Evolutionary conservation across 306 rosid genomes (phyloP).

Genomic region (Malus asiatica): DNA sequence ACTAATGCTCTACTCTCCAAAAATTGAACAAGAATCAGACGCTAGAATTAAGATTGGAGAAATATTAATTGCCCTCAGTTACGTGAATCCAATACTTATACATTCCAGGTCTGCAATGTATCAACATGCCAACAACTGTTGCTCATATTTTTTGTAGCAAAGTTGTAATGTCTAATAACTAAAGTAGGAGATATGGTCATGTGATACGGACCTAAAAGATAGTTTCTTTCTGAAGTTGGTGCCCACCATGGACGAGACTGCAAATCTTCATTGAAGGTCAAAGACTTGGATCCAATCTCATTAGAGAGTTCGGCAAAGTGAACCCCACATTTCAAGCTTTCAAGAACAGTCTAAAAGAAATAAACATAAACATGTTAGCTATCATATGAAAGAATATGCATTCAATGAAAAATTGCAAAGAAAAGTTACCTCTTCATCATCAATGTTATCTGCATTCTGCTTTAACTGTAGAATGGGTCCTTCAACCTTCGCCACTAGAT

Average conservation of each 20-base stretch:
- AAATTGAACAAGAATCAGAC: too few relatives aligned
- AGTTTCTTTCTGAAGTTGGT: conserved; percentile 77
- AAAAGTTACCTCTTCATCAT: conserved; percentile 71
- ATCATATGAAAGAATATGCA: conserved; percentile 15
- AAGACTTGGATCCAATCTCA: conserved; percentile 73
- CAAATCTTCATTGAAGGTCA: conserved; percentile 87
- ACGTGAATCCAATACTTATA: not conserved
- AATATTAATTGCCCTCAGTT: not conserved
- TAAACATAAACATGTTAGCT: not conserved
- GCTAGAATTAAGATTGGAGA: not conserved
- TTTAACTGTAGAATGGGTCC: conserved; percentile 69
- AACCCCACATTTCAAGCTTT: conserved; percentile 63
- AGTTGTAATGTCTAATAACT: not conserved
- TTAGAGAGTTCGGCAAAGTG: conserved; percentile 75
- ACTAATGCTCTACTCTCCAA: not conserved
- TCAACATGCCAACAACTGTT: not conserved
- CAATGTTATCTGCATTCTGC: conserved; percentile 72
- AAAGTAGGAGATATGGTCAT: not conserved
- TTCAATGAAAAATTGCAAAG: conserved; percentile 7
- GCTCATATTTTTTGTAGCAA: not conserved
- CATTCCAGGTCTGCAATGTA: not conserved
- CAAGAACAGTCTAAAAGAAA: conserved; percentile 31
- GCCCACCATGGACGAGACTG: conserved; percentile 96
- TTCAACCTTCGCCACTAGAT: conserved; percentile 74
- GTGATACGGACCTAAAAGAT: conserved; percentile 55